Percentiles rank a stretch among this genome's conserved stretches.
Conservation (phyloP, 2,329 filamentous ascomycete species). For the Cryphonectria radicalis region DNA sequence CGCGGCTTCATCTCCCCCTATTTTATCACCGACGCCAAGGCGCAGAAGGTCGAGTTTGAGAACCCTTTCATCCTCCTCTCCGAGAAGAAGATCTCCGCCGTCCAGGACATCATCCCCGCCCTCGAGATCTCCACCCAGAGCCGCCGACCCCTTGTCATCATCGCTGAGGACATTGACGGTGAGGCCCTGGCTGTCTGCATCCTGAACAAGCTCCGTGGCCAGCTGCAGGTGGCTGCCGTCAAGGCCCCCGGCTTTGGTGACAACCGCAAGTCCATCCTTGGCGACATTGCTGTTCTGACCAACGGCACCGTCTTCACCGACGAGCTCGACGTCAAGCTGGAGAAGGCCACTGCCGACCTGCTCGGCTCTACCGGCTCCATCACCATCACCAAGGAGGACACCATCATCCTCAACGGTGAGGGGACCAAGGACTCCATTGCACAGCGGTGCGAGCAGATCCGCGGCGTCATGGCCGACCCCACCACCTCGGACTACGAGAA, state of each 20-base stretch:
- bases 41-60: constrained; percentile 99
- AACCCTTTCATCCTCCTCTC: constrained; percentile 98
- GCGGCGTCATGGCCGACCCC: constrained; percentile 92
- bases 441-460: constrained; percentile 98
- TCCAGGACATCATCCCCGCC: constrained; percentile 97
- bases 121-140: constrained; percentile 96
- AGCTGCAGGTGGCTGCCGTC: constrained; percentile 97
- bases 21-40: constrained; percentile 99
- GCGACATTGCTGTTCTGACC: constrained; percentile 93
- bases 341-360: constrained; percentile 95
- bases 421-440: constrained; percentile 91
- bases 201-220: constrained; percentile 99
- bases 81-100: constrained; percentile 99
- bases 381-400: constrained; percentile 99
- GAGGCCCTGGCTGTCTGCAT: constrained; percentile 99
- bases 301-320: constrained; percentile 98
- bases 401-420: constrained; percentile 96
- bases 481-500: constrained; percentile 99
- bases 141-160: constrained; percentile 95
- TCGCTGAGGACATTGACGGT: constrained; percentile 98
- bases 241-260: constrained; percentile 99
- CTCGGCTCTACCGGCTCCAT: constrained; percentile 97
- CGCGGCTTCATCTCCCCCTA: constrained; percentile 98
- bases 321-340: constrained; percentile 98
- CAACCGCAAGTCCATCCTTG: constrained; percentile 99